Base-by-base conservation (phyloP, 2,329 filamentous ascomycete genomes). In the Sporothrix globosa region DNA sequence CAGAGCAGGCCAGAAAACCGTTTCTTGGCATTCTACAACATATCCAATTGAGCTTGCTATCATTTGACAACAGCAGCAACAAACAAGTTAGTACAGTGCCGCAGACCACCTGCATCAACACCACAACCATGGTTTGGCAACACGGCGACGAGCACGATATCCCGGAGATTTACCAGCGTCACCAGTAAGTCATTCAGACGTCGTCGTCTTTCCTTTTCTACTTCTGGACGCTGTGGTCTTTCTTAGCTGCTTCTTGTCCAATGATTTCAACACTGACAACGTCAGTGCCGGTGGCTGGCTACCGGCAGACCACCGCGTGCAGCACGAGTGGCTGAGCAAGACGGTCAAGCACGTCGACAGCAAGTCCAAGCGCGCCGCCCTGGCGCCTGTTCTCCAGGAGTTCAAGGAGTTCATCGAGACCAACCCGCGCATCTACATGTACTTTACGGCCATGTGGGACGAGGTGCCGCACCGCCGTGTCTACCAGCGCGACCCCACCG, bases 331-430 rank as follows among this genome's bases (percentile, higher is more conserved):
- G 87, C 83, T 92, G n/a, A 80, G 80, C 9, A 82, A 82, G 17
- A 81, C 87, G 24, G 83, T 89, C 56, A 78, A 85, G 9, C 81
- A 88, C 53, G 84, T 88, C 27, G 85, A 89, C 74, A 78, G 81
- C 19, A 79, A 85, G 70, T 79, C 81, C 9, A 54, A 70, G 46
- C 76, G 79, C 4, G 79, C 84, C 73, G 77, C 84, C 1, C 81
- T 92, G 0, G 83, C 85, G 14, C 89, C 88, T 0, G 88, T 88
- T 0, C 78, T 92, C 0, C 75, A 84, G 72, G 90, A 91, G 73
- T 91, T 92, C 80, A 83, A 88, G 75, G 77, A 85, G 1, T 80
- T 92, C 30, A 92, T 92, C 73, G 90, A 92, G 77, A 78, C 78
- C 39, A 88, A 88, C 73, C 81, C 88, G 1, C 84, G 88, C 27